These are phyloP conservation scores for Corynespora cassiicola DNA, from an alignment of 2,329 filamentous ascomycete species.

Conservation along the genomic window DNA sequence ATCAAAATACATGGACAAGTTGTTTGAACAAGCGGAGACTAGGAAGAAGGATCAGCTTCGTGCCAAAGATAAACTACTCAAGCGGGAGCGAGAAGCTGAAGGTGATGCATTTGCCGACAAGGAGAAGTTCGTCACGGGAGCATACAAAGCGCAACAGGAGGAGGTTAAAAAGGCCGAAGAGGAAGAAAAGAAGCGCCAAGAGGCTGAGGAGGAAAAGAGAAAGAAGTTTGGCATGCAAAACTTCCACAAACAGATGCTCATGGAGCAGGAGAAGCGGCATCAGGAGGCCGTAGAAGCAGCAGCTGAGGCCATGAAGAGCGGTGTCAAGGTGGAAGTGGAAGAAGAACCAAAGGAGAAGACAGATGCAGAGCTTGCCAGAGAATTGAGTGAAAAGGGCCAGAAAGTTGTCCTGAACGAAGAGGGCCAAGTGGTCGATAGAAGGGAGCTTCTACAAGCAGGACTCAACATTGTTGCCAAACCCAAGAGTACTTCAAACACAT, in stretches of 20 bases:
- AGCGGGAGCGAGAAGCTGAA: conserved; percentile 78
- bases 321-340: conserved; percentile 40
- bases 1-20: conserved; percentile 79
- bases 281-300: conserved; percentile 73
- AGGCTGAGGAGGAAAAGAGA: conserved; percentile 69
- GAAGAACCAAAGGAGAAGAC: conserved; percentile 57
- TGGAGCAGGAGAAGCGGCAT: conserved; percentile 73
- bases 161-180: conserved; percentile 74
- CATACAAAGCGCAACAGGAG: conserved; percentile 82
- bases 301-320: conserved; percentile 48
- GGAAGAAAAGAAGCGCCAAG: conserved; percentile 72
- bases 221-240: conserved; percentile 75
- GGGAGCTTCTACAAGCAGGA: conserved; percentile 77
- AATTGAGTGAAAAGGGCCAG: conserved; percentile 69
- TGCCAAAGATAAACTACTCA: conserved; percentile 80
- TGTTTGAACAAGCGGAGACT: conserved; percentile 75
- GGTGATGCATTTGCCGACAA: conserved; percentile 83
- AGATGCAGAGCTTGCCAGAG: conserved; percentile 69
- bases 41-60: conserved; percentile 80
- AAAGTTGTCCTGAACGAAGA: conserved; percentile 79
- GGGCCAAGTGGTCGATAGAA: conserved; percentile 82
- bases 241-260: conserved; percentile 78
- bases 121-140: conserved; percentile 84
- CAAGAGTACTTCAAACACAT: conserved; percentile 48
- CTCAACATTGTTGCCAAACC: conserved; percentile 75